A percentile compares a stretch with the other conserved stretches of the same genome.
phyloP scores from a whole-genome alignment of 371 early-diverging fungal genomes.

The Fennellomyces sp. region DNA sequence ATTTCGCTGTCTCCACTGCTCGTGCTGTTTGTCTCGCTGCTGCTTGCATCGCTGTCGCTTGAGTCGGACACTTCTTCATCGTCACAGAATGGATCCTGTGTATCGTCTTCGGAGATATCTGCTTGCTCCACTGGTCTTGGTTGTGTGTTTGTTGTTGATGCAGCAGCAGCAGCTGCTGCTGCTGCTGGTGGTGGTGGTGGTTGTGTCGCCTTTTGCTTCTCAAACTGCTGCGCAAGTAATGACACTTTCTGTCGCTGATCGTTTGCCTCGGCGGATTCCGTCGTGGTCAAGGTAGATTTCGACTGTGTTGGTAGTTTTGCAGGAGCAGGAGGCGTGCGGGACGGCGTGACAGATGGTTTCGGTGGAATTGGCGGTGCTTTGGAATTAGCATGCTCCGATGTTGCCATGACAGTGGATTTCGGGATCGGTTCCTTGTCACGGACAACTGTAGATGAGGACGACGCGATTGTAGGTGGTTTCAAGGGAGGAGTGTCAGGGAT shows the following conservation, averaged over 20 bases:
- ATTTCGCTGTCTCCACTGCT: conserved; percentile 9
- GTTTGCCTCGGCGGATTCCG: neutral
- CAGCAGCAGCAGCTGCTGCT: neutral
- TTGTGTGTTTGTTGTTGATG: neutral
- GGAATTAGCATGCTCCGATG: neutral
- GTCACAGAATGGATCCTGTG: conserved; percentile 23
- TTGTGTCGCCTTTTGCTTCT: conserved; percentile 2
- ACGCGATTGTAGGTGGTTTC: neutral
- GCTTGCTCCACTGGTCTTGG: neutral
- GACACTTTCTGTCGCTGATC: conserved; percentile 13
- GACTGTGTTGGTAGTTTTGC: neutral
- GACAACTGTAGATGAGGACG: neutral
- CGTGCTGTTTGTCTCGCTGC: conserved; percentile 3
- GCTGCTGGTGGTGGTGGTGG: neutral
- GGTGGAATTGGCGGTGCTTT: conserved; percentile 22
- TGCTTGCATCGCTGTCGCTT: conserved; percentile 7
- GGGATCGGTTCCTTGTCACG: neutral
- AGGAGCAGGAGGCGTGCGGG: neutral
- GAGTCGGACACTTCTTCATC: conserved; percentile 17
- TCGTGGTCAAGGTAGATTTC: neutral
- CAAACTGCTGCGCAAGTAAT: conserved; percentile 20
- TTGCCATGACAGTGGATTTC: neutral
- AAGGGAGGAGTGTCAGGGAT: neutral
- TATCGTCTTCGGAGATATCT: conserved; percentile 2
- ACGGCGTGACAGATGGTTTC: conserved; percentile 6